Percentiles rank a stretch among this genome's conserved stretches.
Evolutionary conservation across 441 rosid species (phyloP).

Genomic region (Omphalea diandra): DNA sequence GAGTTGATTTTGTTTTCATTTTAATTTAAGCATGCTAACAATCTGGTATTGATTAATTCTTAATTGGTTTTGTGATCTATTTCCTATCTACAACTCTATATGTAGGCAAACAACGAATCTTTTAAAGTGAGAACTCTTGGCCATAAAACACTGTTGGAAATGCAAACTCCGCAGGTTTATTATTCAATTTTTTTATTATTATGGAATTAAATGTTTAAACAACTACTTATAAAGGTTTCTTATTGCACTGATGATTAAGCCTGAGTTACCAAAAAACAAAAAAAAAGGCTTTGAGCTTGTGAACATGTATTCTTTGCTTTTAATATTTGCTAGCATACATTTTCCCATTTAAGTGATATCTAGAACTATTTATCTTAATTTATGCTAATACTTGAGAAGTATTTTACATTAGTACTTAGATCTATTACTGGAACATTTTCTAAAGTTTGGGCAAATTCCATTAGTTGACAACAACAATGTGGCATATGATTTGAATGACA

Average conservation of each 20-base stretch:
- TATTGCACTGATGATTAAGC: slow-evolving; percentile 70
- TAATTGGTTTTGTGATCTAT: slow-evolving; percentile 7
- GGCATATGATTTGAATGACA: not conserved
- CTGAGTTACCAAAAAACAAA: slow-evolving; percentile 66
- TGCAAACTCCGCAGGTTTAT: slow-evolving; percentile 95
- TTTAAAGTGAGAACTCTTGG: slow-evolving; percentile 84
- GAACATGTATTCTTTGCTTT: slow-evolving; percentile 53
- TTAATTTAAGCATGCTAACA: not conserved
- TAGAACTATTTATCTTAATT: not conserved
- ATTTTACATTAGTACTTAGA: not conserved
- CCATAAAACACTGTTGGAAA: slow-evolving; percentile 92
- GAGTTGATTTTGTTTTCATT: not conserved
- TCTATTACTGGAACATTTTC: not conserved
- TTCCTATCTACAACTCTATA: not conserved
- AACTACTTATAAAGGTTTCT: not conserved
- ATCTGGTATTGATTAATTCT: not conserved
- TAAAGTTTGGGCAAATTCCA: not conserved
- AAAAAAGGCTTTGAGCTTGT: slow-evolving; percentile 86
- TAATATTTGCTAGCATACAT: not conserved
- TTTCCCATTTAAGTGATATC: not conserved
- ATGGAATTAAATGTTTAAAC: slow-evolving; percentile 2
- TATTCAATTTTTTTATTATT: slow-evolving; percentile 8
- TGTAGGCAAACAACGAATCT: slow-evolving; percentile 69
- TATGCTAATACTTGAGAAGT: not conserved
- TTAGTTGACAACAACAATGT: not conserved